Percentiles rank a stretch among this genome's conserved stretches.
phyloP scores from a whole-genome alignment of 345 rosid genomes.

The Litchi chinensis region DNA sequence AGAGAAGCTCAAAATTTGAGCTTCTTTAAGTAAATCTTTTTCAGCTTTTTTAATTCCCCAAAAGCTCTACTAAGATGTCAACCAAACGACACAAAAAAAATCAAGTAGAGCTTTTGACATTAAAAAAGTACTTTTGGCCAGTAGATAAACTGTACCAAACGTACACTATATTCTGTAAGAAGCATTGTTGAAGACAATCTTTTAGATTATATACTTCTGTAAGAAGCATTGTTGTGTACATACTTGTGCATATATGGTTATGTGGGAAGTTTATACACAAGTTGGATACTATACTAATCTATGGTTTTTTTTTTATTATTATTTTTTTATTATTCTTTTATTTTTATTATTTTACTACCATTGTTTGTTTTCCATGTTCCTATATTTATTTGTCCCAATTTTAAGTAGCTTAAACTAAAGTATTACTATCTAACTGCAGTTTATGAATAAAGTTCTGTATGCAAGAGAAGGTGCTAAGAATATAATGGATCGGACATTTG shows the following conservation, averaged over 20 bases:
- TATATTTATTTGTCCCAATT: slow-evolving; percentile 1
- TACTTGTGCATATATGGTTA: background rate
- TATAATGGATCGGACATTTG: slow-evolving; percentile 90
- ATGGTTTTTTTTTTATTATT: too few relatives aligned
- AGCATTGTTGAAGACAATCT: background rate
- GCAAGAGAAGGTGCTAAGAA: slow-evolving; percentile 93
- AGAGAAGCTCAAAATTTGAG: too few relatives aligned
- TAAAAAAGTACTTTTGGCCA: too few relatives aligned
- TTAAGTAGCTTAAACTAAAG: slow-evolving; percentile 25
- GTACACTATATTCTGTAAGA: too few relatives aligned
- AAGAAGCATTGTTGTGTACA: background rate
- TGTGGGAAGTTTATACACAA: background rate
- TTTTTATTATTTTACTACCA: background rate
- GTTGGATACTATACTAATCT: background rate
- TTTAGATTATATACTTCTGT: background rate
- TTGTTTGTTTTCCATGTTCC: slow-evolving; percentile 9
- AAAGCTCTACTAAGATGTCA: too few relatives aligned
- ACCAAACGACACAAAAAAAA: too few relatives aligned
- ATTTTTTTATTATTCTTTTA: too few relatives aligned
- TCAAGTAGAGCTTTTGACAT: too few relatives aligned
- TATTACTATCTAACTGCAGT: slow-evolving; percentile 46
- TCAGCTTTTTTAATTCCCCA: too few relatives aligned
- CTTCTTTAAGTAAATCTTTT: too few relatives aligned
- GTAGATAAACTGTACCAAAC: too few relatives aligned
- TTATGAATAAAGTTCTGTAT: slow-evolving; percentile 91